Evolutionary conservation across 306 rosid species (phyloP).

Genomic region (Acacia crassicarpa): DNA sequence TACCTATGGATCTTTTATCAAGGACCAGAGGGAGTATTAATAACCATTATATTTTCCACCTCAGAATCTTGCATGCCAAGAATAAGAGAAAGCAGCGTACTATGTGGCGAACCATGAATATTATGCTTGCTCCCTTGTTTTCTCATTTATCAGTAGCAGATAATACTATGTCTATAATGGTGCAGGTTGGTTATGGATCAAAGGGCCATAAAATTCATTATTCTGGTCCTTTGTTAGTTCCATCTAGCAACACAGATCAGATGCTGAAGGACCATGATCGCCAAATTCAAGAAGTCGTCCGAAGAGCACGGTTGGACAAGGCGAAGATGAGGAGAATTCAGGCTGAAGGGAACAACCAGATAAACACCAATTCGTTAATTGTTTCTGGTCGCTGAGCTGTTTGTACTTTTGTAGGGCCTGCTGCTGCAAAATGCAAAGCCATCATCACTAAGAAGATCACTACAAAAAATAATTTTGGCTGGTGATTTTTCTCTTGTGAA

Average conservation of each 20-base stretch:
- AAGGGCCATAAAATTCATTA: constrained; percentile 95
- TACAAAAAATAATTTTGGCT: constrained; percentile 31
- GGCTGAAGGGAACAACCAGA: constrained; percentile 77
- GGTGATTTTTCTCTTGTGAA: constrained; percentile 35
- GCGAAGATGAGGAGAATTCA: constrained; percentile 81
- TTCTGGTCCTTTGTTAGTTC: constrained; percentile 93
- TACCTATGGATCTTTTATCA: too few relatives aligned
- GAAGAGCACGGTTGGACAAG: constrained; percentile 90
- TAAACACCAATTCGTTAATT: constrained; percentile 73
- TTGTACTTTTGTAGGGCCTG: constrained; percentile 19
- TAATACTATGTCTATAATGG: not conserved
- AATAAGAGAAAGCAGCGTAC: not conserved
- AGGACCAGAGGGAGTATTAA: not conserved
- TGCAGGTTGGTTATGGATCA: constrained; percentile 86
- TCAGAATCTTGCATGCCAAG: not conserved
- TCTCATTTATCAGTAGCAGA: too few relatives aligned
- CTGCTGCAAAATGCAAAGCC: constrained; percentile 32
- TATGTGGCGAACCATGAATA: not conserved
- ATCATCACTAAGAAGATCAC: constrained; percentile 38
- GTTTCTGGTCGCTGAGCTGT: constrained; percentile 85
- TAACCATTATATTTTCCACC: not conserved
- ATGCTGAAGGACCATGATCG: constrained; percentile 97
- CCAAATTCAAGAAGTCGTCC: constrained; percentile 91
- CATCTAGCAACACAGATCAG: constrained; percentile 96
- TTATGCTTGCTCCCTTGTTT: not conserved